Evolutionary conservation across 805 yeast species (phyloP), one percentile per base, ranked within the genome.

Genomic region (Schwanniomyces occidentalis): DNA sequence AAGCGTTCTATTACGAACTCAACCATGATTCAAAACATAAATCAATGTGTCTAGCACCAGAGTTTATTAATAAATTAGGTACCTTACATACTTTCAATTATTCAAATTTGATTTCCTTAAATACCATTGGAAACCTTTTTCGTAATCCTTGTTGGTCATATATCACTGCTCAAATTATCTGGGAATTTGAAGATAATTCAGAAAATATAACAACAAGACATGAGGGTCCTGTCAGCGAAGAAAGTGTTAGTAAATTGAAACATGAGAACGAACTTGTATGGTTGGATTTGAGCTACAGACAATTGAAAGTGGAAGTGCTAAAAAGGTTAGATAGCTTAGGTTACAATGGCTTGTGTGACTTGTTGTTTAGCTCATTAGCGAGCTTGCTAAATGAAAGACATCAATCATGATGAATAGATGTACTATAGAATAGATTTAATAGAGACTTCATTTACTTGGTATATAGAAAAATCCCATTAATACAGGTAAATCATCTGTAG

Each of bases 321-420:
- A 62, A 63, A 23, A 47, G 59, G 13, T 47, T 81, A 13, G 73
- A 68, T 7, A 37, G 36, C 0, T 19, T 49, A 13, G 80, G 82
- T 2, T 80, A 73, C 37, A 43, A 38, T 6, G 81, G 84, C 0
- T 41, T 80, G 3, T 60, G 72, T 4, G 67, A 66, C 20, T 63
- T 82, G 27, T 48, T 82, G 12, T 76, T 73, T 45, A 66, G 72
- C 13, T 78, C 82, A 22, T 44, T 82, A 42, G 75, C 73, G 45
- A 72, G 80, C 40, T 54, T 80, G 8, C 48, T 68, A 26, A 52
- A 50, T 37, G 33, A 38, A 20, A 27, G 45, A 31, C 21, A 12
- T 3, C 12, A 12, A 6, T 5, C 4, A 8, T 9, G 16, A n/a
- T 12, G n/a, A n/a, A n/a, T n/a, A n/a, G n/a, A n/a, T n/a, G n/a